These are phyloP conservation scores for Acacia confusa DNA, from an alignment of 306 rosid species.

Conservation along the genomic window DNA sequence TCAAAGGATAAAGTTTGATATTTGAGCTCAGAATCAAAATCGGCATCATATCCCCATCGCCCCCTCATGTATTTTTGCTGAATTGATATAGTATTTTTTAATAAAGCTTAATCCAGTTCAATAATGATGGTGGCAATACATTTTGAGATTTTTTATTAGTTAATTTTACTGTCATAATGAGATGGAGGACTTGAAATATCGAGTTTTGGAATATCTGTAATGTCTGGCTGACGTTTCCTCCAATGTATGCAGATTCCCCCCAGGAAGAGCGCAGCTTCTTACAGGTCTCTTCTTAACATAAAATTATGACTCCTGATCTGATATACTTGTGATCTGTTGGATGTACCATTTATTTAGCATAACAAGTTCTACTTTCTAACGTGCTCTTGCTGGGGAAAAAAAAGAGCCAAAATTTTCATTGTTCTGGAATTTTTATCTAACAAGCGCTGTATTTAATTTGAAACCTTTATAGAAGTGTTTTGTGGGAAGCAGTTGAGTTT, in stretches of 20 bases:
- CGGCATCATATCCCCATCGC: neutral
- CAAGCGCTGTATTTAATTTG: constrained; percentile 18
- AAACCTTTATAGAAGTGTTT: constrained; percentile 5
- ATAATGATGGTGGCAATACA: constrained; percentile 22
- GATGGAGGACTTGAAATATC: constrained; percentile 11
- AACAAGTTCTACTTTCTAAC: constrained; percentile 20
- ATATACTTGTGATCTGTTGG: constrained; percentile 23
- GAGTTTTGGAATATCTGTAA: constrained; percentile 8
- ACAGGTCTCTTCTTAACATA: constrained; percentile 66
- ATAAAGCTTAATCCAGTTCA: neutral
- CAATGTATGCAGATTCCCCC: constrained; percentile 88
- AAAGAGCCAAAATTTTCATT: neutral
- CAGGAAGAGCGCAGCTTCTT: constrained; percentile 91
- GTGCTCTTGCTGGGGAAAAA: neutral
- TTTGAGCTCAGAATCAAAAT: constrained; percentile 11
- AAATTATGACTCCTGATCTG: constrained; percentile 29
- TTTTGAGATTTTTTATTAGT: neutral
- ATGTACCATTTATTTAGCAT: constrained; percentile 15
- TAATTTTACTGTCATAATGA: constrained; percentile 11
- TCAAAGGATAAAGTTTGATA: constrained; percentile 5
- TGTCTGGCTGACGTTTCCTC: constrained; percentile 28
- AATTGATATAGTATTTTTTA: neutral
- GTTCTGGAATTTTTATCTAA: neutral
- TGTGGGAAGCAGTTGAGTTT: constrained; percentile 22
- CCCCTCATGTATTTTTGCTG: neutral